Conservation (phyloP, 2,329 filamentous ascomycete species). For the Cordyceps javanica region DNA sequence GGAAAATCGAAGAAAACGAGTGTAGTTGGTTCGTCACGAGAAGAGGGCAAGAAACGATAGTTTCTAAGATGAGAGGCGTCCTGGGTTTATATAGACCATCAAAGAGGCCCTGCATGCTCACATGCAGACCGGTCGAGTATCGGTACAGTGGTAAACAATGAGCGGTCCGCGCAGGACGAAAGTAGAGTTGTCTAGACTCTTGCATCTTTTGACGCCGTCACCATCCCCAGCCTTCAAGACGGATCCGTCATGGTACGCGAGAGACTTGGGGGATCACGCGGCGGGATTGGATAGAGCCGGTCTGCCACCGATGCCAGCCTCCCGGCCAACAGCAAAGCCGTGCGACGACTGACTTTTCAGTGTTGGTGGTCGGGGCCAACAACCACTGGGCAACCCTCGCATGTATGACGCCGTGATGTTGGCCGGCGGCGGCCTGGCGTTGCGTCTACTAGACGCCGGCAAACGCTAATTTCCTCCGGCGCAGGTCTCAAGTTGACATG, state of each 20-base stretch:
- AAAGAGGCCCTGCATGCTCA: neutral
- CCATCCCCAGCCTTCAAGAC: too few species aligned
- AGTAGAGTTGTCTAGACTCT: too few species aligned
- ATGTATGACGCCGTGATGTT: slow-evolving; percentile 1
- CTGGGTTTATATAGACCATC: slow-evolving; percentile 1
- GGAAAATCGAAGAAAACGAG: neutral
- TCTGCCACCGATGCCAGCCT: neutral
- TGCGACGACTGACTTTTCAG: neutral
- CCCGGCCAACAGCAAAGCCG: neutral
- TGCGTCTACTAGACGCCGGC: neutral
- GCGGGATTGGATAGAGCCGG: neutral
- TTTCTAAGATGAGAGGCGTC: neutral
- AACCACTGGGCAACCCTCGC: neutral
- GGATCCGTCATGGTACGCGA: too few species aligned
- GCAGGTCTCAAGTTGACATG: neutral
- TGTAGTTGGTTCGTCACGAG: too few species aligned
- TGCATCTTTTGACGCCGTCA: too few species aligned
- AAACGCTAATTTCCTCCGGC: neutral
- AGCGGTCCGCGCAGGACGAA: too few species aligned
- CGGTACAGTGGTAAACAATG: too few species aligned
- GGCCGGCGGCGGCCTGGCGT: neutral
- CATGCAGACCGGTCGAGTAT: neutral
- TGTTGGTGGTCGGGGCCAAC: neutral
- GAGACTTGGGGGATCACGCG: too few species aligned
- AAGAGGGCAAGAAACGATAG: neutral